Evolutionary conservation across 129 eudicot genomes (phyloP).

Genomic region (Centaurea solstitialis): DNA sequence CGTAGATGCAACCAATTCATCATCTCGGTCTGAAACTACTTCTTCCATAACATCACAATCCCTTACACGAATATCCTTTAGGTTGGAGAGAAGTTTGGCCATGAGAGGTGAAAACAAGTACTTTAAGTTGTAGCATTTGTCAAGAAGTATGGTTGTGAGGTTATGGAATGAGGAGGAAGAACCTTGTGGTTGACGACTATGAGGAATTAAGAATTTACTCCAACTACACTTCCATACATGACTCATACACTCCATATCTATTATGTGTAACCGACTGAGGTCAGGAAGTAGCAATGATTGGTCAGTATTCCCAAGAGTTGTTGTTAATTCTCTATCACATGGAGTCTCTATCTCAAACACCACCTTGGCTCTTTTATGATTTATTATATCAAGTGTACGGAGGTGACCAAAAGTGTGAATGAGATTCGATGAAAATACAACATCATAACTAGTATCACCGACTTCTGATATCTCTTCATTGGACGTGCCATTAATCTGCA

Average conservation of each 20-base stretch:
- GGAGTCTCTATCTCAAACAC: neutral
- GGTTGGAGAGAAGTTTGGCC: neutral
- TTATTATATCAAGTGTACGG: neutral
- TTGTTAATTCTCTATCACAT: neutral
- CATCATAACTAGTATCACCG: neutral
- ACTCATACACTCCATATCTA: neutral
- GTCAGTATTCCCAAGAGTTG: neutral
- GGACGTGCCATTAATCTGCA: neutral
- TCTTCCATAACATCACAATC: neutral
- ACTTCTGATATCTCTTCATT: neutral
- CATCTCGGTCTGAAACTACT: neutral
- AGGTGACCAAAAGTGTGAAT: neutral
- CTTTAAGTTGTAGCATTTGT: neutral
- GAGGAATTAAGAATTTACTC: neutral
- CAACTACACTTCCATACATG: neutral
- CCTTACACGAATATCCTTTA: neutral
- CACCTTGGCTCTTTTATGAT: neutral
- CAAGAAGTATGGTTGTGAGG: neutral
- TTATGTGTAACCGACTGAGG: neutral
- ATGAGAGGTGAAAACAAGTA: neutral
- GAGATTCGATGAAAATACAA: neutral
- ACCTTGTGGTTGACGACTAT: neutral
- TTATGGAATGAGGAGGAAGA: neutral
- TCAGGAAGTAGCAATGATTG: neutral
- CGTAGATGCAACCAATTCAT: neutral